These are phyloP conservation scores for Penicillium macrosclerotiorum DNA, from an alignment of 495 filamentous ascomycete species.

Conservation along the genomic window DNA sequence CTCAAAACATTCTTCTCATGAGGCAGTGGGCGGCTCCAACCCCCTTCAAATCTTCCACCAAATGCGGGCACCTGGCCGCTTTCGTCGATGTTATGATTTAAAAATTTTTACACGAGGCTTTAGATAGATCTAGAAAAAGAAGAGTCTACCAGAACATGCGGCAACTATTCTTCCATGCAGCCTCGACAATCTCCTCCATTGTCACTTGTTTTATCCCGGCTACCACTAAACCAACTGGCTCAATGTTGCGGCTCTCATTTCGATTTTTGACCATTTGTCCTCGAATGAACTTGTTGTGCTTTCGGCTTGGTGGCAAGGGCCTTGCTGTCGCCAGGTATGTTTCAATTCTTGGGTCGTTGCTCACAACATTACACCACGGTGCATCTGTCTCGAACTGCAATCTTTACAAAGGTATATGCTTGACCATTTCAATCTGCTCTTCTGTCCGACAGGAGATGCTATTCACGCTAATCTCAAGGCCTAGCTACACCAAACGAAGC, in stretches of 20 bases:
- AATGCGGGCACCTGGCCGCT: too few species aligned
- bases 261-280: constrained; percentile 33
- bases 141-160: constrained; percentile 27
- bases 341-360: constrained; percentile 19
- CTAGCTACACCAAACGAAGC: constrained; percentile 23
- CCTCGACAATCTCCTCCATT: constrained; percentile 23
- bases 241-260: constrained; percentile 33
- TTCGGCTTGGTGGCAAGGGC: constrained; percentile 20
- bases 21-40: too few species aligned
- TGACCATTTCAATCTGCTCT: constrained; percentile 29
- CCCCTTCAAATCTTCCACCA: too few species aligned
- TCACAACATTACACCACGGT: constrained; percentile 32
- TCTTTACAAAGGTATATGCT: constrained; percentile 21
- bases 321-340: constrained; percentile 15
- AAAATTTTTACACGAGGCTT: too few species aligned
- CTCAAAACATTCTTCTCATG: too few species aligned
- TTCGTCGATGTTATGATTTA: too few species aligned
- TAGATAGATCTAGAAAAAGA: too few species aligned
- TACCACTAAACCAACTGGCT: constrained; percentile 27
- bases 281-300: constrained; percentile 25
- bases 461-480: constrained; percentile 31
- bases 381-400: constrained; percentile 37
- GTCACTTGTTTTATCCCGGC: constrained; percentile 28
- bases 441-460: constrained; percentile 28
- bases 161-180: constrained; percentile 32